Percentiles rank a stretch among this genome's conserved stretches.
Evolutionary conservation across 257 asterid genomes (phyloP).

Genomic region (Scutellaria barbata): DNA sequence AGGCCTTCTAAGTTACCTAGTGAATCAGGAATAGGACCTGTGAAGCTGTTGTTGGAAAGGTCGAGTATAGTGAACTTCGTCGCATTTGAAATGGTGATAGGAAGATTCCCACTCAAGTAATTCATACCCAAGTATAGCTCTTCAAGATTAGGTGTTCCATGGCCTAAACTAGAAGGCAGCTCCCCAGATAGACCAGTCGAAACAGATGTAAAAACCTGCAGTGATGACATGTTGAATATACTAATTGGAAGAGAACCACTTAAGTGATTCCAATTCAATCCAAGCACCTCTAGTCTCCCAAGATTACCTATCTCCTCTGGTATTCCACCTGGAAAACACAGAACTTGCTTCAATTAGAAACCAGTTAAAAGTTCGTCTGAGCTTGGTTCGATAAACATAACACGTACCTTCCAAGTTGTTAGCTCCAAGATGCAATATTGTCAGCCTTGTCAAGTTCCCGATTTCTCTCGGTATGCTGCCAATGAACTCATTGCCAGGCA

Average conservation of each 20-base stretch:
- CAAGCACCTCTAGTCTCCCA: conserved; percentile 30
- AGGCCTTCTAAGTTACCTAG: conserved; percentile 27
- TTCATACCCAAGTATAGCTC: conserved; percentile 31
- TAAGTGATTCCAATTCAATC: not conserved
- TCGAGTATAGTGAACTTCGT: conserved; percentile 17
- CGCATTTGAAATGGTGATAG: conserved; percentile 34
- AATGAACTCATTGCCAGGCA: conserved; percentile 39
- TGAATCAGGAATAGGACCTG: conserved; percentile 24
- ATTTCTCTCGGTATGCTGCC: conserved; percentile 46
- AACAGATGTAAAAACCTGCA: conserved; percentile 6
- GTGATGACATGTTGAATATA: conserved; percentile 45
- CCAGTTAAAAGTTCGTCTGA: not conserved
- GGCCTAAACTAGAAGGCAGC: conserved; percentile 37
- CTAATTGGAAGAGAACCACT: conserved; percentile 35
- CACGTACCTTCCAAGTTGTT: conserved; percentile 45
- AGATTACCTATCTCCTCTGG: conserved; percentile 47
- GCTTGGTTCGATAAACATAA: no score
- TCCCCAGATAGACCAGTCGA: not conserved
- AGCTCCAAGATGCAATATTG: conserved; percentile 36
- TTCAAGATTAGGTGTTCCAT: conserved; percentile 37
- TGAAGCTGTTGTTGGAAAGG: conserved; percentile 21
- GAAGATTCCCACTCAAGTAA: conserved; percentile 29
- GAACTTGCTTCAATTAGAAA: no score
- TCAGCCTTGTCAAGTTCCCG: conserved; percentile 41
- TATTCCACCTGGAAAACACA: conserved; percentile 34